Evolutionary conservation across 140 eudicot genomes (phyloP).

Genomic region (Stevia rebaudiana): DNA sequence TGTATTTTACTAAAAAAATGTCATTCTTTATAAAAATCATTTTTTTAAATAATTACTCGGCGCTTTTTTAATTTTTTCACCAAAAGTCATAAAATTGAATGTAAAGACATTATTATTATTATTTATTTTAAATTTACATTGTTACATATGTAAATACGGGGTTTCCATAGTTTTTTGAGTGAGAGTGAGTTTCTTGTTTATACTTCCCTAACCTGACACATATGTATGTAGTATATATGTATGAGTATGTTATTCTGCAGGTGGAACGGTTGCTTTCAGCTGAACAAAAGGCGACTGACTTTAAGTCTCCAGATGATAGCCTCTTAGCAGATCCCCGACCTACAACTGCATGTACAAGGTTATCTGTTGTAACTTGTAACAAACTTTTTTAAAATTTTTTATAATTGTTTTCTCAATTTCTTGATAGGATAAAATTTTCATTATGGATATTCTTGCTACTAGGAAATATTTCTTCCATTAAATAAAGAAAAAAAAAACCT

Average conservation of each 20-base stretch:
- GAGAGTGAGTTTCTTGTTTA: no score
- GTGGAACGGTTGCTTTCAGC: slow-evolving; percentile 61
- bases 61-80: no score
- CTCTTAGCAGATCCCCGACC: slow-evolving; percentile 74
- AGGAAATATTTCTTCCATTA: neutral
- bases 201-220: no score
- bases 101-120: no score
- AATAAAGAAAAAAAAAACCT: neutral
- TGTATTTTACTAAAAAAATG: no score
- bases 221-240: no score
- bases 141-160: no score
- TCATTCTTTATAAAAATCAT: no score
- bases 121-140: no score
- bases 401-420: neutral
- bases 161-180: no score
- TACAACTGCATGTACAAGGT: slow-evolving; percentile 79
- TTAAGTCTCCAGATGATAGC: slow-evolving; percentile 62
- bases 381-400: neutral
- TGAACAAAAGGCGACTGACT: slow-evolving; percentile 68
- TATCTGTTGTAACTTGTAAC: neutral
- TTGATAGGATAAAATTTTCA: neutral
- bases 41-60: no score
- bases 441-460: slow-evolving; percentile 3
- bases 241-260: slow-evolving; percentile 29
- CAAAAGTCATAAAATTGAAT: no score